Evolutionary conservation across 2,329 filamentous ascomycete species (phyloP).

Genomic region (Xylaria sp.): DNA sequence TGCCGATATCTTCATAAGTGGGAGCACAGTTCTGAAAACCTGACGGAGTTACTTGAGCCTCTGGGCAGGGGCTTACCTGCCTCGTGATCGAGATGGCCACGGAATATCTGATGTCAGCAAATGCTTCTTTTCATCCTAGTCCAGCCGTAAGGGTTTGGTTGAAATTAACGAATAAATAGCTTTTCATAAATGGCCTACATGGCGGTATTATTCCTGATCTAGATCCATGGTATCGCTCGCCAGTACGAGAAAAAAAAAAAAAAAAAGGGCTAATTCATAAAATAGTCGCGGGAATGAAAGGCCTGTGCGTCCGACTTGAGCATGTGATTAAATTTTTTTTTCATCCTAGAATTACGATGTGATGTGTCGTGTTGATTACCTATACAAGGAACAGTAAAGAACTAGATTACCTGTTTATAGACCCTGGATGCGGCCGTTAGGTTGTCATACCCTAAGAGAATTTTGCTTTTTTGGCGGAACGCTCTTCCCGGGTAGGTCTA

Average conservation of each 20-base stretch:
- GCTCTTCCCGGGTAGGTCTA: conserved; percentile 7
- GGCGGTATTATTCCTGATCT: too few relatives aligned
- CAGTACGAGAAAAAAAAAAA: too few relatives aligned
- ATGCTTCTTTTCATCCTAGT: neutral
- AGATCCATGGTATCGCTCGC: too few relatives aligned
- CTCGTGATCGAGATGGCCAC: neutral
- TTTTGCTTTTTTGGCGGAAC: neutral
- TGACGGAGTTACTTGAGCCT: neutral
- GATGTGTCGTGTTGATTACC: too few relatives aligned
- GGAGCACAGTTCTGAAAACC: neutral
- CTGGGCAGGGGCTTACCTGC: neutral
- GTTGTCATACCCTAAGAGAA: too few relatives aligned
- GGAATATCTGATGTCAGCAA: neutral
- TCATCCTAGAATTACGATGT: too few relatives aligned
- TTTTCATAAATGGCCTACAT: too few relatives aligned
- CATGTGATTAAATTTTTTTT: too few relatives aligned
- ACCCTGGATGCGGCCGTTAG: neutral
- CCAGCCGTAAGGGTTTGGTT: neutral
- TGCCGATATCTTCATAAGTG: neutral
- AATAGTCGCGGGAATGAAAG: too few relatives aligned
- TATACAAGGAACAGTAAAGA: neutral
- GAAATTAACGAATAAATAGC: neutral
- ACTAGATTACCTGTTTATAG: neutral
- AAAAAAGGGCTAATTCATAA: too few relatives aligned
- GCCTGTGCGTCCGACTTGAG: too few relatives aligned